Conservation (phyloP, 495 filamentous ascomycete genomes). For the Aspergillus haitiensis region DNA sequence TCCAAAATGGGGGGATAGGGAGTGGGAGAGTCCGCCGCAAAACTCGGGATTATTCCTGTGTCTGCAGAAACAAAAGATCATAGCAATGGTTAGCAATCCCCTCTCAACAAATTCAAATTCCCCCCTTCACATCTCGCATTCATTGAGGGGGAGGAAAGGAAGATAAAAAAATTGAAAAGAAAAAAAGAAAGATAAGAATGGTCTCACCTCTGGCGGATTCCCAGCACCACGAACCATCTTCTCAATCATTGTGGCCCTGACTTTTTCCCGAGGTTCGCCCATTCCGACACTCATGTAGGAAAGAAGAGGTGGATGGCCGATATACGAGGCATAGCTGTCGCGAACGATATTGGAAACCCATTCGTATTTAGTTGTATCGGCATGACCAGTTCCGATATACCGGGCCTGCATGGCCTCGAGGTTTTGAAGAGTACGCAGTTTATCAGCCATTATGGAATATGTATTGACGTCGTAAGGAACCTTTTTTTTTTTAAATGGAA, state of each 20-base stretch:
- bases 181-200: conserved; percentile 5
- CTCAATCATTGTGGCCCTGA: conserved; percentile 75
- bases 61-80: conserved; percentile 8
- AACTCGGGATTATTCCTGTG: conserved; percentile 16
- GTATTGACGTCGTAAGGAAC: background rate
- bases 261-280: conserved; percentile 79
- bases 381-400: conserved; percentile 95
- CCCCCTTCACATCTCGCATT: too few species aligned
- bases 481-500: background rate
- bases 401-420: conserved; percentile 93
- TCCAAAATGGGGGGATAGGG: background rate
- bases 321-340: conserved; percentile 77
- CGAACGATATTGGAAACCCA: conserved; percentile 91
- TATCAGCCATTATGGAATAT: conserved; percentile 71
- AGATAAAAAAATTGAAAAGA: too few species aligned
- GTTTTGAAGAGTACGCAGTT: conserved; percentile 94
- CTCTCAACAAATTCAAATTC: background rate
- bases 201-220: conserved; percentile 67
- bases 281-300: conserved; percentile 88
- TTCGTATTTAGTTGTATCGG: conserved; percentile 95
- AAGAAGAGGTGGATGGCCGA: conserved; percentile 86
- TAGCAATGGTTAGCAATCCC: background rate
- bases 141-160: background rate
- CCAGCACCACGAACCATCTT: conserved; percentile 93
- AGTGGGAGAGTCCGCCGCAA: background rate